phyloP scores from a whole-genome alignment of 2,329 filamentous ascomycete species.

The Colletotrichum gigasporum region DNA sequence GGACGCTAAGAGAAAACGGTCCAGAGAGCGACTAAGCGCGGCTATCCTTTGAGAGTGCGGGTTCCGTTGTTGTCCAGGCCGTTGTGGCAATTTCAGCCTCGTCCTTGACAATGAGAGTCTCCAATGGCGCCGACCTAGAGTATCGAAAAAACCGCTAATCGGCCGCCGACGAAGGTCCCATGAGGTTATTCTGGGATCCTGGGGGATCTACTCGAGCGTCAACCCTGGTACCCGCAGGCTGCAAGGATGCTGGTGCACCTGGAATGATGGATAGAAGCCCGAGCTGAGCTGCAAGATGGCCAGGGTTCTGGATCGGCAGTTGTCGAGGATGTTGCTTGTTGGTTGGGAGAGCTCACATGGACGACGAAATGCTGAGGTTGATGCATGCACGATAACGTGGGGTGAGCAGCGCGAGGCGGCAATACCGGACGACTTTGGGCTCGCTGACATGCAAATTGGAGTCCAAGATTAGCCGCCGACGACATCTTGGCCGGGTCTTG shows the following conservation, averaged over 20 bases:
- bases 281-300: conserved; percentile 1
- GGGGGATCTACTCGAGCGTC: conserved; percentile 1
- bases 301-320: conserved; percentile 7
- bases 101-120: background rate
- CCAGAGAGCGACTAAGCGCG: background rate
- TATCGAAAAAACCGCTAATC: background rate
- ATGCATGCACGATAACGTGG: background rate
- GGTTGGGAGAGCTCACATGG: background rate
- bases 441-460: background rate
- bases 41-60: background rate
- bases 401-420: background rate
- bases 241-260: background rate
- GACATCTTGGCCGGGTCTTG: background rate
- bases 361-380: background rate
- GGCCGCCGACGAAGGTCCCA: background rate
- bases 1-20: background rate
- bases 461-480: background rate
- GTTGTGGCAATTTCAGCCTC: conserved; percentile 15
- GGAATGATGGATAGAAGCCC: conserved; percentile 1
- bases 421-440: background rate
- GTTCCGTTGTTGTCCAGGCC: background rate
- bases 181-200: conserved; percentile 15
- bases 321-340: background rate
- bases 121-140: background rate
- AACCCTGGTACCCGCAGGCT: background rate